Evolutionary conservation across 2,329 filamentous ascomycete genomes (phyloP), one percentile per base, ranked within the genome.

Genomic region (Pestalotiopsis sp.): DNA sequence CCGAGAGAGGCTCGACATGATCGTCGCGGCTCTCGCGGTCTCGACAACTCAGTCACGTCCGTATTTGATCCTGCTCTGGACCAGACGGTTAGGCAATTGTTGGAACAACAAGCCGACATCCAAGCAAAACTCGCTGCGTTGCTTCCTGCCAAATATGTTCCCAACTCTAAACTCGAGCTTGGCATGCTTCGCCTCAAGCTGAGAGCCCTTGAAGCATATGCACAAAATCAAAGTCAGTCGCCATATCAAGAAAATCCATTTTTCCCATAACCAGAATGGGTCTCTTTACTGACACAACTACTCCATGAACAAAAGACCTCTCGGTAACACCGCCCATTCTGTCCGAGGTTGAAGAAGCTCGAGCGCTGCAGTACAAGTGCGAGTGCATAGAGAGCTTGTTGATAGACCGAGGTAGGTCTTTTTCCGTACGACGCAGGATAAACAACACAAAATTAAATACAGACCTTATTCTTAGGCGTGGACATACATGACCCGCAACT

Each of bases 111-210:
- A 74, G 83, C 83, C 74, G 84, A 86, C 70, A 85, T 87, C 73
- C 83, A 86, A 73, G 81, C 85, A 70, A 83, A 83, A 75, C 80
- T 87, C 66, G 81, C 83, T 68, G 80, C 80, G 69, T 77, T 87
- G 62, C 79, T 87, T 17, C 83, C 84, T 67, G 79, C 80, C 72
- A 84, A 82, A 71, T 83, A 85, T 78, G 81, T 81, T 62, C 80
- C 83, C 65, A 83, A 87, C 75, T 77, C 82, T 72, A 81, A 81
- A 70, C 71, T 82, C 63, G 87, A 89, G 79, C 79, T 87, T 36
- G 81, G 83, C 65, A 87, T 88, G 84, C 79, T 90, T 73, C 86
- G 84, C 69, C 83, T 87, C 77, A 89, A 89, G 77, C 79, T 85
- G 67, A 83, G 81, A 68, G 81, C 83, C 58, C 79, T 89, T 68